Evolutionary conservation across 805 yeast genomes (phyloP), one percentile per base, ranked within the genome.

Genomic region (Cephaloascus fragrans): DNA sequence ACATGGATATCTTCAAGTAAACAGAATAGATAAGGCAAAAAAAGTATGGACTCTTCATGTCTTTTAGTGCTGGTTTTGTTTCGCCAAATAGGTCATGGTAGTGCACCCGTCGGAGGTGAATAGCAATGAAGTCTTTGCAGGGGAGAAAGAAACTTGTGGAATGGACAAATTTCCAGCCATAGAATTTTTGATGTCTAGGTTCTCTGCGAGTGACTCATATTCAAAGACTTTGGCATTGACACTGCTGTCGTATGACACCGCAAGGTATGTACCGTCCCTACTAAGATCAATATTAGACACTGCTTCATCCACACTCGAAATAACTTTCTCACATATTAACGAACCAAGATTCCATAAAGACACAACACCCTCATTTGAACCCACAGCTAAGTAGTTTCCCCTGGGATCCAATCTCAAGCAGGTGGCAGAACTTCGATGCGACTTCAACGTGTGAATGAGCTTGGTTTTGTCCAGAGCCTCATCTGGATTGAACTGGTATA

Each of bases 341-440:
- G 62, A 60, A 2, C 51, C 42, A 5, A 69, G 50, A 32, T 62
- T 59, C 80, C 80, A 77, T 9, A 74, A 32, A 16, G 76, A 64
- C 4, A 74, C 65, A 16, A 71, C 62, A 19, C 83, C 83, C 43
- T 77, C 83, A 40, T 67, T 69, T 16, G 80, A 62, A 0, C 83
- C 86, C 2, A 68, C 69, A 2, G 71, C 67, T 9, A 80, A 41
- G 45, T 53, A 70, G 18, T 56, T 47, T 0, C 81, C 86, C 37
- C 63, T 49, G 3, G 80, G 79, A 47, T 76, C 83, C 38, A 75
- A 53, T 15, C 57, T 56, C 12, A 76, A 41, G 23, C 69, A 49
- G 3, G 73, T 66, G 3, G 73, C 66, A 1, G 77, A 57, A 1
- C 80, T 69, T 32, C 74, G 59, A 47, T 79, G 84, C 17, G 67